phyloP scores from a whole-genome alignment of 306 rosid species.

The Cucurbita maxima region DNA sequence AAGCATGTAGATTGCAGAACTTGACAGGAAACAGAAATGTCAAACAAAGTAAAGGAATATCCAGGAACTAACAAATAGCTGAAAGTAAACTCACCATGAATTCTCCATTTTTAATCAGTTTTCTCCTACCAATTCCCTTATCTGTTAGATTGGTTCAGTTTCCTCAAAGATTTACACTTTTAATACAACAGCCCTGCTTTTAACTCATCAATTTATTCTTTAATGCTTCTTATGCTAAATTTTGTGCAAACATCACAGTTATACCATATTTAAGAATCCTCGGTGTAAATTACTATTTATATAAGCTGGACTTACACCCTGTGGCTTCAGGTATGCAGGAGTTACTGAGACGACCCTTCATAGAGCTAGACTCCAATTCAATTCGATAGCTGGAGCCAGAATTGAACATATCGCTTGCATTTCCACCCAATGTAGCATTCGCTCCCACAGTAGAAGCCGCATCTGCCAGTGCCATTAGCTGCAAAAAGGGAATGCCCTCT shows the following conservation, averaged over 20 bases:
- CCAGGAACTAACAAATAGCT: not conserved
- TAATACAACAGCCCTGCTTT: not conserved
- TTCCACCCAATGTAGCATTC: not conserved
- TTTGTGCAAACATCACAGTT: not conserved
- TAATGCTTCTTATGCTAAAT: not conserved
- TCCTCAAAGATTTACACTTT: not conserved
- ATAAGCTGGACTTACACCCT: slow-evolving; percentile 3
- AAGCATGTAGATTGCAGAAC: not conserved
- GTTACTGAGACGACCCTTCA: not conserved
- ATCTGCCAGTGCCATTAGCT: slow-evolving; percentile 8
- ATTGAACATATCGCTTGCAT: not conserved
- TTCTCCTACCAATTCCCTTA: not conserved
- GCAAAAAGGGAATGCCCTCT: not conserved
- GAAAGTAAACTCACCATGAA: not conserved
- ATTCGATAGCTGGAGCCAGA: not conserved
- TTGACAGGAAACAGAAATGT: not conserved
- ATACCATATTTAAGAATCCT: not conserved
- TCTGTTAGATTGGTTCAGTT: not conserved
- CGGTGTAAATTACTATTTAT: not conserved
- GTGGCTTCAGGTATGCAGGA: not conserved
- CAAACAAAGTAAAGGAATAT: not conserved
- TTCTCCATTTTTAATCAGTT: not conserved
- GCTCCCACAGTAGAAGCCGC: not conserved
- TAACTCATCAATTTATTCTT: not conserved
- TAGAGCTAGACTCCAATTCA: not conserved